A percentile compares a stretch with the other conserved stretches of the same genome.
phyloP scores from a whole-genome alignment of 1,284 basidiomycete species.

The Ustilago esculenta region DNA sequence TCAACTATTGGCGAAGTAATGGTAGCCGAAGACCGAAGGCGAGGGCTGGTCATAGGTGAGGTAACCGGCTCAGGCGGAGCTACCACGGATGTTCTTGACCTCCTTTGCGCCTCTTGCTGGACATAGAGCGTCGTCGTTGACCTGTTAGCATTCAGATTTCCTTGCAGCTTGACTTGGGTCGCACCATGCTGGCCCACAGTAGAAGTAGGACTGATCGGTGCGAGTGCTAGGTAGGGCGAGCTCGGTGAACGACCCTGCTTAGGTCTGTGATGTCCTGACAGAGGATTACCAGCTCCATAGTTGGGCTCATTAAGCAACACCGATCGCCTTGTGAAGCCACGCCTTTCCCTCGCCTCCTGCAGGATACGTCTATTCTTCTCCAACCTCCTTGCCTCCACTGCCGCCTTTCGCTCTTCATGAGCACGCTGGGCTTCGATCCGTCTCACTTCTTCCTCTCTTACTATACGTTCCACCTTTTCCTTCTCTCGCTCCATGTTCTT shows the following conservation, averaged over 20 bases:
- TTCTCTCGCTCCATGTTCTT: constrained; percentile 27
- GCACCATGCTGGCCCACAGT: constrained; percentile 14
- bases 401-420: constrained; percentile 22
- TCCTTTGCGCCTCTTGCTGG: constrained; percentile 22
- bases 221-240: constrained; percentile 15
- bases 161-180: constrained; percentile 23
- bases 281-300: constrained; percentile 42
- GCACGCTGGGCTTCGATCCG: constrained; percentile 26
- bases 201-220: constrained; percentile 1
- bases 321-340: constrained; percentile 32
- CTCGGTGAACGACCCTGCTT: constrained; percentile 25
- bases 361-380: constrained; percentile 36
- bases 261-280: constrained; percentile 9
- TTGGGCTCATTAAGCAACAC: constrained; percentile 33
- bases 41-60: constrained; percentile 6
- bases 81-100: constrained; percentile 18
- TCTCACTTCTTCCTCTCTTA: constrained; percentile 29
- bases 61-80: not conserved
- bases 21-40: constrained; percentile 1
- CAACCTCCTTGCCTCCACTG: constrained; percentile 21
- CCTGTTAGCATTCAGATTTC: constrained; percentile 3
- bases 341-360: constrained; percentile 43
- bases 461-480: constrained; percentile 32
- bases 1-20: constrained; percentile 15
- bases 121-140: constrained; percentile 18